Evolutionary conservation across 78 protist species (phyloP), one percentile per base, ranked within the genome.

Genomic region (Thecamonas trahens): DNA sequence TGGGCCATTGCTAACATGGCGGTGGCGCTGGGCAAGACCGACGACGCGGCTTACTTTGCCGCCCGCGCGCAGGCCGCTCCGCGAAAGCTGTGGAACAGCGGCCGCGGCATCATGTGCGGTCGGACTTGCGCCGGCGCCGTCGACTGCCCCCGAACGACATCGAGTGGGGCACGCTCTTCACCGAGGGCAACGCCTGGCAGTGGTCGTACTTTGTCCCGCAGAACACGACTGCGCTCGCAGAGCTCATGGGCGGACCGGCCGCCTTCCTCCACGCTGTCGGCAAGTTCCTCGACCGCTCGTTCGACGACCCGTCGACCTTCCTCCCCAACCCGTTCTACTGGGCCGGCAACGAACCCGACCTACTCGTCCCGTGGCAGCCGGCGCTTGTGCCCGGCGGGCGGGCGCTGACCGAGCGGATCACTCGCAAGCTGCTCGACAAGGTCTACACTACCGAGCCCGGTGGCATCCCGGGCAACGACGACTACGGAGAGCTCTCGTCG

Each of bases 401-500:
- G 9, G 39, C 60, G 39, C 50, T 44, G 20, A 40, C 78, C 22
- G 38, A 72, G 54, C 6, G 11, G 29, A 26, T 7, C 40, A 9
- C 17, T 8, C 52, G 42, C 9, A 1, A 3, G 69, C 22, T 26
- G 13, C 20, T 28, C 7, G 32, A 40, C 49, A 24, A 17, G 38
- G 1, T 4, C 17, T 72, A 61, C 39, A 42, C 28, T 1, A 24
- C 13, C 40, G 15, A 28, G 4, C 55, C 78, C 2, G n/a, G 6
- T 18, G 78, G 78, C 2, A 24, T 72, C 55, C 72, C 69, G 1
- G 78, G 78, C 49, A 72, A 72, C 53, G 78, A 72, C 52, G 78
- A 72, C 70, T 72, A 72, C 62, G 78, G 77, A 45, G 26, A 53
- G 22, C 2, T 72, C 53, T 20, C 39, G 13, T 0, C 69, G 24